Base-by-base conservation (phyloP, 2,329 filamentous ascomycete species). In the Claviceps purpurea region DNA sequence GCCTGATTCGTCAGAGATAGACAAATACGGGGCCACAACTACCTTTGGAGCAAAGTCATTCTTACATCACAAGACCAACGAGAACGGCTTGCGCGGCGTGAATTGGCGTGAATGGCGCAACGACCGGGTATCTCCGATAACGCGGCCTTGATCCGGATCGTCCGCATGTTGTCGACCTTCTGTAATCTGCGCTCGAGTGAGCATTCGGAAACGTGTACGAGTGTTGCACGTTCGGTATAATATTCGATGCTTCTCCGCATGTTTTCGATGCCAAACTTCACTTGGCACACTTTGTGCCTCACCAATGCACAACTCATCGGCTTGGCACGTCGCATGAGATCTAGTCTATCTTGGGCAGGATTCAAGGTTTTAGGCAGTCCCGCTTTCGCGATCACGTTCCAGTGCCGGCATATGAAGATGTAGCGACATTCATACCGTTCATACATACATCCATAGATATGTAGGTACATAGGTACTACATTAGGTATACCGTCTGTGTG, bases 21-120 rank as follows among this genome's bases (percentile, higher is more conserved):
- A 34, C 10, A 4, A 18, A 26, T 44, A 7, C n/a, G 43, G 43
- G 22, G 14, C 24, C 20, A 24, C n/a, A 16, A 44, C 18, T 20
- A 20, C 41, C 10, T 20, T 22, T 34, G 10, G 10, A 24, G 42
- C 42, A n/a, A 24, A 46, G 43, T 46, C 43, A 46, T 34, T 46
- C 43, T 46, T 30, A 34, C 43, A 46, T 46, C 43, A 46, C 43
- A n/a, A 18, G 11, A 22, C 41, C n/a, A n/a, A 41, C 30, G 30
- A 34, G 30, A 34, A 34, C 30, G 30, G 30, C 30, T 34, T 34
- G 30, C 30, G 30, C 30, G 30, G 30, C 30, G 30, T 34, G 30
- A 34, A 34, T 34, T 11, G 30, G 30, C 30, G 30, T 34, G 30
- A 34, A 34, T 34, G 30, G 30, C 30, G 30, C 10, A 34, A 10